Evolutionary conservation across 2,329 filamentous ascomycete genomes (phyloP).

Genomic region (Periconia macrospinosa): DNA sequence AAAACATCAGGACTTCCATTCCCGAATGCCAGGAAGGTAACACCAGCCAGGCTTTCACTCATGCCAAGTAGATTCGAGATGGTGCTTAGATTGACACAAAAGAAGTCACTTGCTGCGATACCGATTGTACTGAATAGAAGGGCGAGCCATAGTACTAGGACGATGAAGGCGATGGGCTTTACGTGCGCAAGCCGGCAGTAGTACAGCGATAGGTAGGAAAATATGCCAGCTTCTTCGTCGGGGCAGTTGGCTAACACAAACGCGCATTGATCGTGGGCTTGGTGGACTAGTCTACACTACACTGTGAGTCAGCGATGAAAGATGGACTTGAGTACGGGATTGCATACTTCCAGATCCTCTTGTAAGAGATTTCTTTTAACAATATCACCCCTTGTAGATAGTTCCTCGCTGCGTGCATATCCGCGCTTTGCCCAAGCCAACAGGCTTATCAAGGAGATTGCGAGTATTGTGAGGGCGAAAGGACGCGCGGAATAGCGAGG

Average conservation of each 20-base stretch:
- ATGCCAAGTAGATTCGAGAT: slow-evolving; percentile 87
- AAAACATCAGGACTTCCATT: slow-evolving; percentile 99
- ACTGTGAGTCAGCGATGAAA: slow-evolving; percentile 1
- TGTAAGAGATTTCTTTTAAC: slow-evolving; percentile 23
- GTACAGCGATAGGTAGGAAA: slow-evolving; percentile 87
- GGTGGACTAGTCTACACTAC: slow-evolving; percentile 78
- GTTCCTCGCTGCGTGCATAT: slow-evolving; percentile 2
- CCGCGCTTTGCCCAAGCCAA: slow-evolving; percentile 29
- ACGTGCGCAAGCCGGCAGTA: slow-evolving; percentile 75
- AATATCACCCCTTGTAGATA: slow-evolving; percentile 5
- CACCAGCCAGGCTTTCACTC: slow-evolving; percentile 93
- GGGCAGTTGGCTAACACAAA: slow-evolving; percentile 81
- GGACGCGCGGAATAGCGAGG: slow-evolving; percentile 40
- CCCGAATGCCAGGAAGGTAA: slow-evolving; percentile 94
- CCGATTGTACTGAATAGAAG: slow-evolving; percentile 95
- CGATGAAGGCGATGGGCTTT: slow-evolving; percentile 75
- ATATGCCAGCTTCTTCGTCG: slow-evolving; percentile 85
- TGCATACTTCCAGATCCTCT: slow-evolving; percentile 41
- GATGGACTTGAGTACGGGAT: neutral
- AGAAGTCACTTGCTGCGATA: slow-evolving; percentile 97
- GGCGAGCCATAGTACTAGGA: slow-evolving; percentile 81
- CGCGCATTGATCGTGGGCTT: slow-evolving; percentile 76
- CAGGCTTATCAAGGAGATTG: slow-evolving; percentile 29
- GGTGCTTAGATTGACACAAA: slow-evolving; percentile 94
- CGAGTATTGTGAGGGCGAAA: slow-evolving; percentile 39